Conservation (phyloP, 164 flowering plant species). For the Annona cherimola region DNA sequence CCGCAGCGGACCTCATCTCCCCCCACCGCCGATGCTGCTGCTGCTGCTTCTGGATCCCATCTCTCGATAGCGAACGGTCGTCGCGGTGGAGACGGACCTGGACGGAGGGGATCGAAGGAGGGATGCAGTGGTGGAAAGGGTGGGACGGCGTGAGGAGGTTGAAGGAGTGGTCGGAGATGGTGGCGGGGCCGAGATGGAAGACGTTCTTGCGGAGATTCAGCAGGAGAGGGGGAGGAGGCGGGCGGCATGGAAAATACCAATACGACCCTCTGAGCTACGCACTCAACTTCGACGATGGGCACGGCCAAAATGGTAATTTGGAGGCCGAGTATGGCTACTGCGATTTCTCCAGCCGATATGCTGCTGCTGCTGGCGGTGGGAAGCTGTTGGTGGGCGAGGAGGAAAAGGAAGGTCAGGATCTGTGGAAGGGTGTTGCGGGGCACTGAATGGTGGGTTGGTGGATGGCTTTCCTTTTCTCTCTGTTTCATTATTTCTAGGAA, state of each 20-base stretch:
- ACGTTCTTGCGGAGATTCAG: slow-evolving; percentile 80
- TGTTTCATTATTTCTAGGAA: neutral
- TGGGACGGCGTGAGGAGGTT: slow-evolving; percentile 32
- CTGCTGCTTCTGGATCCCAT: slow-evolving; percentile 2
- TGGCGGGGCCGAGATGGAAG: slow-evolving; percentile 91
- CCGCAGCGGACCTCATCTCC: neutral
- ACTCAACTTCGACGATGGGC: slow-evolving; percentile 70
- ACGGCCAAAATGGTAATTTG: neutral
- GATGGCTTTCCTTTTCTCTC: neutral
- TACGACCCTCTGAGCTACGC: slow-evolving; percentile 76
- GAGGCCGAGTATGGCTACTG: slow-evolving; percentile 2
- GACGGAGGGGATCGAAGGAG: slow-evolving; percentile 10
- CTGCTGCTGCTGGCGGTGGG: neutral
- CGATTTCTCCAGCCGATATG: slow-evolving; percentile 9
- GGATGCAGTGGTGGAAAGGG: slow-evolving; percentile 17
- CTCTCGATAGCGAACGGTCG: neutral
- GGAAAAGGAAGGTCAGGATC: neutral
- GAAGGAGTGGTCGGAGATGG: slow-evolving; percentile 81
- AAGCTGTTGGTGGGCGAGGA: neutral
- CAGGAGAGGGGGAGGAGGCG: slow-evolving; percentile 18
- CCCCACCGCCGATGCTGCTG: neutral
- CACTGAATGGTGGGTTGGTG: neutral
- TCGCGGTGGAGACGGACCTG: neutral
- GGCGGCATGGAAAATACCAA: slow-evolving; percentile 33
- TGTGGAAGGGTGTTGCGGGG: neutral